Base-by-base conservation (phyloP, 352 stramenopile species). In the Pythium volutum region DNA sequence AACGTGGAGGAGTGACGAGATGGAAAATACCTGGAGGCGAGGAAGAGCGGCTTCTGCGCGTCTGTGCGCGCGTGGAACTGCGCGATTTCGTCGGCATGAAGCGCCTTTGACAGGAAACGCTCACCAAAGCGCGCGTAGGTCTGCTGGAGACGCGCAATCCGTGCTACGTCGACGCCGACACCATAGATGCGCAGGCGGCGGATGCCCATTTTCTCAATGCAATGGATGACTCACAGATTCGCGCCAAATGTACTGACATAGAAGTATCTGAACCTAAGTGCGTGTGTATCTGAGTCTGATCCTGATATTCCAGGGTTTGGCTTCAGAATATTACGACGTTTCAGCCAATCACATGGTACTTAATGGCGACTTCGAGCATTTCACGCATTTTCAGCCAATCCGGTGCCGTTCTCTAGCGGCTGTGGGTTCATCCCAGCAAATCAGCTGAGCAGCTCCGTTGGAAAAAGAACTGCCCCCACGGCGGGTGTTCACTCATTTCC, bases 151-250 rank as follows among this genome's bases (percentile, higher is more conserved):
- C 86, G 81, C 53, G 77, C 70, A 27, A 87, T 65, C 22, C 75
- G 65, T 59, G 81, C 81, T 10, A 95, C 60, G 46, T 95, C 86
- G n/a, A 85, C 80, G 47, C 86, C 86, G 33, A 95, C 62, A 45
- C 86, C 86, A 52, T 75, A 88, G 31, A 92, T 70, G 0, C 51
- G 69, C 45, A 54, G 16, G 26, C 42, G n/a, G 10, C 42, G n/a
- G 20, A 29, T 25, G 42, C 42, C n/a, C 42, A 29, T 48, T 48
- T 16, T 27, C 42, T 12, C 18, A 47, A 26, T 3, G 18, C 25
- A 47, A 42, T 42, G 36, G 10, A n/a, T n/a, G n/a, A n/a, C n/a
- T n/a, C n/a, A n/a, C n/a, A n/a, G n/a, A n/a, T n/a, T n/a, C n/a
- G 36, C 4, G 22, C 42, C 1, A 9, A 25, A 48, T 48, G 23